phyloP scores from a whole-genome alignment of 2,329 filamentous ascomycete species.

The Pseudogymnoascus sp. region DNA sequence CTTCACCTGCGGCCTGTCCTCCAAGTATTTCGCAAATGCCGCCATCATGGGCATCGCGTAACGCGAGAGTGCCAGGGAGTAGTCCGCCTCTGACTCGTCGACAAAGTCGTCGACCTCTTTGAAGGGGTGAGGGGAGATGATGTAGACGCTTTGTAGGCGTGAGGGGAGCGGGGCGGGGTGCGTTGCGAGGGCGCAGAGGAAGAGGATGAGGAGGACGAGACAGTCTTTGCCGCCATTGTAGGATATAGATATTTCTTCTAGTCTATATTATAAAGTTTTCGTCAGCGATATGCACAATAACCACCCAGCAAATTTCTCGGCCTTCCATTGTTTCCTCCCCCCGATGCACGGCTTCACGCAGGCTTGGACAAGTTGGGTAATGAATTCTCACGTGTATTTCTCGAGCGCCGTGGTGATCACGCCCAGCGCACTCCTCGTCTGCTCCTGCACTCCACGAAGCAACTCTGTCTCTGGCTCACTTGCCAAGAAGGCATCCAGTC shows the following conservation, averaged over 20 bases:
- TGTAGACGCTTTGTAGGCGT: conserved; percentile 72
- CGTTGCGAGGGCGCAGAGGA: conserved; percentile 53
- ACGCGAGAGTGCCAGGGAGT: conserved; percentile 66
- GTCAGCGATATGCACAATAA: conserved; percentile 10
- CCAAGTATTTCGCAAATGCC: conserved; percentile 70
- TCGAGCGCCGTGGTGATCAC: conserved; percentile 68
- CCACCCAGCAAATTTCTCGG: background rate
- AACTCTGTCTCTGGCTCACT: conserved; percentile 20
- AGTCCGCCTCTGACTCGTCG: conserved; percentile 50
- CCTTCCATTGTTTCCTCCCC: conserved; percentile 7
- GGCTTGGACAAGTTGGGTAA: conserved; percentile 8
- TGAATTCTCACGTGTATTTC: conserved; percentile 57
- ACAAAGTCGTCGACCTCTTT: conserved; percentile 82
- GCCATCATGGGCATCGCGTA: conserved; percentile 73
- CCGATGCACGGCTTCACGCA: background rate
- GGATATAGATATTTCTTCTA: conserved; percentile 73
- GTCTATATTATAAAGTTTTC: conserved; percentile 37
- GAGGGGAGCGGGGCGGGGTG: conserved; percentile 30
- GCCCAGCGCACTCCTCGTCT: conserved; percentile 61
- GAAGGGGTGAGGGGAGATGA: conserved; percentile 77
- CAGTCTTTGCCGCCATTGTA: conserved; percentile 99
- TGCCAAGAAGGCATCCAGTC: conserved; percentile 26
- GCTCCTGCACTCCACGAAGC: conserved; percentile 49
- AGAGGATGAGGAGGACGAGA: conserved; percentile 79
- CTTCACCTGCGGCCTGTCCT: conserved; percentile 52